Evolutionary conservation across 1,139 yeast species (phyloP).

Genomic region (Yamadazyma diospyri): DNA sequence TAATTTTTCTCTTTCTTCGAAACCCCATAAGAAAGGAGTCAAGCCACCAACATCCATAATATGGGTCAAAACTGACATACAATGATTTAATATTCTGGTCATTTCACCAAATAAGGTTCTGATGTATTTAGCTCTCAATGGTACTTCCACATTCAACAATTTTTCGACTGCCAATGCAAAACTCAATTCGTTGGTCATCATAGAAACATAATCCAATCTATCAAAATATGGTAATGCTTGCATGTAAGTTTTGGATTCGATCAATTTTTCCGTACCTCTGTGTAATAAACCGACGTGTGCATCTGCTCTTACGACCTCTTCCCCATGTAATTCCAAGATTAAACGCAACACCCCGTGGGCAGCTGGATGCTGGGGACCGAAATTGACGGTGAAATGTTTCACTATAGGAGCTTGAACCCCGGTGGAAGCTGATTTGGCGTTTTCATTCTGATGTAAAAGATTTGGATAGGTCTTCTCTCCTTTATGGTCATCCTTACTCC

Average conservation of each 20-base stretch:
- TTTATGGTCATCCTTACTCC: constrained; percentile 41
- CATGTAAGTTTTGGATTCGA: constrained; percentile 78
- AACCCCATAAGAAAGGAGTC: constrained; percentile 93
- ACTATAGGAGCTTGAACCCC: constrained; percentile 55
- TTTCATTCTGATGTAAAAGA: constrained; percentile 1
- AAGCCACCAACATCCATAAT: constrained; percentile 96
- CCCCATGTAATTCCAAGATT: constrained; percentile 84
- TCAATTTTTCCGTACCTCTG: constrained; percentile 86
- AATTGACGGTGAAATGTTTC: constrained; percentile 84
- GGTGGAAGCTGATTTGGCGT: constrained; percentile 37
- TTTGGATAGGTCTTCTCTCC: constrained; percentile 1
- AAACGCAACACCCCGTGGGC: constrained; percentile 91
- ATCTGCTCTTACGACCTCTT: constrained; percentile 81
- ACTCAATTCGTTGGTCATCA: constrained; percentile 92
- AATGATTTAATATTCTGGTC: constrained; percentile 79
- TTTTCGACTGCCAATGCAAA: constrained; percentile 84
- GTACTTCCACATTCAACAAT: constrained; percentile 79
- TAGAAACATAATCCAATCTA: constrained; percentile 82
- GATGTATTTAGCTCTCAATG: constrained; percentile 79
- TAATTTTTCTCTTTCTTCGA: constrained; percentile 88
- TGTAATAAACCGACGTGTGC: constrained; percentile 88
- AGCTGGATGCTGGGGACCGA: constrained; percentile 95
- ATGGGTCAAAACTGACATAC: constrained; percentile 84
- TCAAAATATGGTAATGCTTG: constrained; percentile 90
- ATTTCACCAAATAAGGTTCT: constrained; percentile 86